These are phyloP conservation scores for Hyphodiscus hymeniophilus DNA, from an alignment of 495 filamentous ascomycete species.

Conservation along the genomic window DNA sequence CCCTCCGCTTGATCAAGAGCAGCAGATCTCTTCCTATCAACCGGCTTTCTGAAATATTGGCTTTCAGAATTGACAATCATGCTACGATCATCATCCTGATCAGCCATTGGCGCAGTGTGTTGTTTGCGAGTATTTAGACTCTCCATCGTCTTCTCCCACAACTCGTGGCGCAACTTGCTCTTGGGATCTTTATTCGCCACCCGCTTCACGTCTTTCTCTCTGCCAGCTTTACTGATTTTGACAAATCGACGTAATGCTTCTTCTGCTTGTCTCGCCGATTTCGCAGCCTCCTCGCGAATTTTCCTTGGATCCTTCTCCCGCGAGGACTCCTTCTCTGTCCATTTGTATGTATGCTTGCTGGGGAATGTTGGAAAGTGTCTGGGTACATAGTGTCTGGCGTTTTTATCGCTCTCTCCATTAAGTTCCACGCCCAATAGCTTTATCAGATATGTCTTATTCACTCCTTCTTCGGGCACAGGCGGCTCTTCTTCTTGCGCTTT, in stretches of 20 bases:
- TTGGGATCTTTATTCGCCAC: constrained; percentile 27
- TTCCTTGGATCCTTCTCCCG: constrained; percentile 61
- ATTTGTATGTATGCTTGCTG: constrained; percentile 63
- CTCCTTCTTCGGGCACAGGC: constrained; percentile 1
- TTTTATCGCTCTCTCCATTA: constrained; percentile 41
- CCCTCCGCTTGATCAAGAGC: not conserved
- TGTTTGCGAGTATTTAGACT: constrained; percentile 12
- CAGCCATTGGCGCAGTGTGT: not conserved
- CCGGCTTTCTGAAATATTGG: constrained; percentile 30
- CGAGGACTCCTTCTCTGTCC: constrained; percentile 55
- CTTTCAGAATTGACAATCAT: constrained; percentile 33
- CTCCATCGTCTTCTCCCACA: constrained; percentile 30
- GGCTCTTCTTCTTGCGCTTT: constrained; percentile 26
- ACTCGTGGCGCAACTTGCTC: constrained; percentile 25
- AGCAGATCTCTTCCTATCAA: constrained; percentile 6
- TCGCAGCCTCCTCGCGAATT: constrained; percentile 64
- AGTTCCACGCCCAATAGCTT: constrained; percentile 47
- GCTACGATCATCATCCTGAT: constrained; percentile 16
- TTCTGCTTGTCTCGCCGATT: constrained; percentile 66
- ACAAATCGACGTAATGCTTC: constrained; percentile 63
- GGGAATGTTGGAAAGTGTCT: constrained; percentile 63
- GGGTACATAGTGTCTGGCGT: constrained; percentile 48
- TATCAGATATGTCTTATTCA: constrained; percentile 18
- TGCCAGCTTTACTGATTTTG: constrained; percentile 29
- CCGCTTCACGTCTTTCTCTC: constrained; percentile 26